Evolutionary conservation across 768 basidiomycete genomes (phyloP), one percentile per base, ranked within the genome.

Genomic region (Russula vinacea): DNA sequence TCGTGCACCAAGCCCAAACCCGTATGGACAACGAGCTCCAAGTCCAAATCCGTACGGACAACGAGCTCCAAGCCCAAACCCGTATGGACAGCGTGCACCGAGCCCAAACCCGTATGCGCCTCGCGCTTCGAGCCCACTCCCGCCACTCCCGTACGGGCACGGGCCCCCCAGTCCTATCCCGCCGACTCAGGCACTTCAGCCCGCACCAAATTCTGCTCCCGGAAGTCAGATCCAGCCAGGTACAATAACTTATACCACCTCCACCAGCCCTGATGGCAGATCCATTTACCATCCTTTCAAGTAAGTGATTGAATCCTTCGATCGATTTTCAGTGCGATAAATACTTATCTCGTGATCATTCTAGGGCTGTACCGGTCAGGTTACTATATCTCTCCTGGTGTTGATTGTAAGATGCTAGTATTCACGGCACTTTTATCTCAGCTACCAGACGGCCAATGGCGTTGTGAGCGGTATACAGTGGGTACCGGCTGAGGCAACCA

Each of bases 361-460:
- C 42, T 62, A 90, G 89, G 76, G 89, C 88, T 60, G 85, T 89
- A 45, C 74, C 86, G 62, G 88, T 89, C 44, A 90, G 88, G 90
- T 89, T 72, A 58, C 77, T 74, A 50, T 58, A 42, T 37, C 14
- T 17, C 60, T 22, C 29, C n/a, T 35, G 58, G 47, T 58, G 47
- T 62, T 60, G 35, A 55, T 44, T 47, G 9, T 24, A 8, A 42
- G 24, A 49, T 55, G 53, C 42, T 40, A 35, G 54, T 33, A 37
- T 24, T 47, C 50, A 52, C 11, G 16, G 16, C 14, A 4, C 26
- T 44, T 49, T 47, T 16, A n/a, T 32, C 40, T 42, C 60, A 91
- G 90, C 70, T 92, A 92, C 76, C 84, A 86, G 69, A 90, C 88
- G 1, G 76, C 84, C 11, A 80, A 78, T 68, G 89, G 89, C 8